These are phyloP conservation scores for Torrubiella hemipterigena DNA, from an alignment of 2,329 filamentous ascomycete species.

Conservation along the genomic window DNA sequence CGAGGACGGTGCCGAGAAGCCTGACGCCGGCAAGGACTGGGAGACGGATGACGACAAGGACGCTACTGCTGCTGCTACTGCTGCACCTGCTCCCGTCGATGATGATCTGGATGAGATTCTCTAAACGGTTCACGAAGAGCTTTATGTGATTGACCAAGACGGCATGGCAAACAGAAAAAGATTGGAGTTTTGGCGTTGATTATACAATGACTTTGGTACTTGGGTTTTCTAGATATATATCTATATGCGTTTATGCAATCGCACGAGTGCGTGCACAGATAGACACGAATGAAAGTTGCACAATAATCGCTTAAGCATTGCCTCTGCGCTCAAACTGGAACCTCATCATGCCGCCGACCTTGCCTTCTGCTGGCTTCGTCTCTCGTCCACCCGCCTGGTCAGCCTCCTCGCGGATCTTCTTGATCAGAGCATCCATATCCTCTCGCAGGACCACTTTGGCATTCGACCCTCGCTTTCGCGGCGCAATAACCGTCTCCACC, in stretches of 20 bases:
- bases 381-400: constrained; percentile 27
- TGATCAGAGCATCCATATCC: constrained; percentile 48
- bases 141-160: constrained; percentile 1
- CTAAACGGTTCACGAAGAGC: constrained; percentile 8
- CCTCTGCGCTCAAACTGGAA: constrained; percentile 27
- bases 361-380: constrained; percentile 30
- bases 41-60: constrained; percentile 25
- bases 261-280: neutral
- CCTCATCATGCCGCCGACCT: constrained; percentile 28
- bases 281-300: constrained; percentile 1
- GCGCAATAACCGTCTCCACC: constrained; percentile 62
- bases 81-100: constrained; percentile 8
- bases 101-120: constrained; percentile 22
- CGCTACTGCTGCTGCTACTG: constrained; percentile 4
- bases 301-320: neutral
- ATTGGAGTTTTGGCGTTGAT: too few relatives aligned
- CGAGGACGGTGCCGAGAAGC: constrained; percentile 10
- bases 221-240: constrained; percentile 1
- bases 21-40: constrained; percentile 10
- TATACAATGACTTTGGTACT: neutral
- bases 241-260: neutral
- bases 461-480: constrained; percentile 51
- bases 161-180: neutral
- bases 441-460: constrained; percentile 44
- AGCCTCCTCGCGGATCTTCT: constrained; percentile 20